Percentiles rank a stretch among this genome's conserved stretches.
These are phyloP conservation scores for Penicillium sp. DNA, from an alignment of 2,329 filamentous ascomycete species.

Conservation along the genomic window DNA sequence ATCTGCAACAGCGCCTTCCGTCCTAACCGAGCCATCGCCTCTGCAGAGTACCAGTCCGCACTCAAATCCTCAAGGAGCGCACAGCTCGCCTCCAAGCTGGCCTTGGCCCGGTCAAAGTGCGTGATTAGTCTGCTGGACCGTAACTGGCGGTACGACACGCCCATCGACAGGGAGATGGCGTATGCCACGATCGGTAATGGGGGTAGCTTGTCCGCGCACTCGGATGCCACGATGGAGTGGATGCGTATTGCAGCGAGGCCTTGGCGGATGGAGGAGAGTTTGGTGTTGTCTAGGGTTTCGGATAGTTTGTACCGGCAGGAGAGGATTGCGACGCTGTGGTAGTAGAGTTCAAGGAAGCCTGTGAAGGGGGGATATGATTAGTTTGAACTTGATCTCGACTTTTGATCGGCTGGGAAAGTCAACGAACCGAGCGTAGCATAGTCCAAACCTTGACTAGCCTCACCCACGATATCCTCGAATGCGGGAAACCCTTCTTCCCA, in stretches of 20 bases:
- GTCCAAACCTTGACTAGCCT: slow-evolving; percentile 27
- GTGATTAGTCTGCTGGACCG: slow-evolving; percentile 53
- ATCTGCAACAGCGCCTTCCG: slow-evolving; percentile 39
- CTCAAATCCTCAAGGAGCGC: slow-evolving; percentile 37
- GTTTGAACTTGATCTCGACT: neutral
- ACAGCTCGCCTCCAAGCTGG: slow-evolving; percentile 40
- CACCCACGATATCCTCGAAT: slow-evolving; percentile 38
- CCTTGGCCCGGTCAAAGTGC: slow-evolving; percentile 38
- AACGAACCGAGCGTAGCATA: slow-evolving; percentile 32
- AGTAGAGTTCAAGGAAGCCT: slow-evolving; percentile 58
- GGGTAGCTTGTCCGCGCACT: slow-evolving; percentile 49
- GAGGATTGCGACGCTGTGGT: slow-evolving; percentile 58
- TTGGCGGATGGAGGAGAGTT: slow-evolving; percentile 56
- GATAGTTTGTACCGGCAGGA: slow-evolving; percentile 51
- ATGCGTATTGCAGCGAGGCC: slow-evolving; percentile 59
- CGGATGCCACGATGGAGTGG: slow-evolving; percentile 52
- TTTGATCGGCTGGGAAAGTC: neutral
- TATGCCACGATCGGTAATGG: slow-evolving; percentile 59
- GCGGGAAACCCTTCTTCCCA: slow-evolving; percentile 44
- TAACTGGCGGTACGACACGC: slow-evolving; percentile 59
- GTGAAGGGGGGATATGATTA: slow-evolving; percentile 5
- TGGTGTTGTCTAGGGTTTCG: slow-evolving; percentile 47
- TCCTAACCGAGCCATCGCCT: slow-evolving; percentile 45
- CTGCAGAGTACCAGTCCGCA: slow-evolving; percentile 42
- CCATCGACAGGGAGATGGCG: slow-evolving; percentile 56